Evolutionary conservation across 2,329 filamentous ascomycete species (phyloP), one percentile per base, ranked within the genome.

Genomic region (Paecilomyces sp.): DNA sequence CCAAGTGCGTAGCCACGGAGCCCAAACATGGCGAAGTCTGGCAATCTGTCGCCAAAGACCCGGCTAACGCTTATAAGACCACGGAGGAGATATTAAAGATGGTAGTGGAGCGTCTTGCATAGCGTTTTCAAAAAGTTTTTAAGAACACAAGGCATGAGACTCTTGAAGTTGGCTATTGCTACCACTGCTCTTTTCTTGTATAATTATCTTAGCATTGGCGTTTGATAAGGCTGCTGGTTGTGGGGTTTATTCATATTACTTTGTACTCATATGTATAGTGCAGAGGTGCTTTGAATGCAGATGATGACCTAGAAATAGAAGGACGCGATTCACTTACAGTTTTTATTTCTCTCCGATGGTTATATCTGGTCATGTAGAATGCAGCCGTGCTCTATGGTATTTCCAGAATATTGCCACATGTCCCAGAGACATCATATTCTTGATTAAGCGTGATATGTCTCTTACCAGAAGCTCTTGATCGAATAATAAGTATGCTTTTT

Each of bases 11-110:
- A 33, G 78, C 88, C 55, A 92, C 87, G 60, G 94, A 97, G 74
- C 95, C 95, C 3, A 87, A 88, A 67, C 92, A 99, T 74, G 94
- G 94, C 13, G 94, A 99, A 80, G 79, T 89, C 28, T 99, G 94
- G 94, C 91, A 96, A 78, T 77, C 80, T 8, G 82, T 97, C 3
- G 86, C 88, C 18, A 99, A 99, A 81, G 86, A 92, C 68, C 93
- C 93, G 0, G 83, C 82, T 74, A 95, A 96, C 74, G 89, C 89
- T 25, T 79, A 84, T 58, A 88, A 88, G 79, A 81, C 82, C 11
- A 83, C 85, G 0, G 92, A 96, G 75, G 91, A 96, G 73, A 83
- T 97, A 15, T 72, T 99, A 67, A 90, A 89, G 78, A 74, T 92
- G 63, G 92, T 95, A 24, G 88, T 89, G 0, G 82, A 79, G 56